phyloP scores from a whole-genome alignment of 148 eudicot species.

The Suaeda aralocaspica region DNA sequence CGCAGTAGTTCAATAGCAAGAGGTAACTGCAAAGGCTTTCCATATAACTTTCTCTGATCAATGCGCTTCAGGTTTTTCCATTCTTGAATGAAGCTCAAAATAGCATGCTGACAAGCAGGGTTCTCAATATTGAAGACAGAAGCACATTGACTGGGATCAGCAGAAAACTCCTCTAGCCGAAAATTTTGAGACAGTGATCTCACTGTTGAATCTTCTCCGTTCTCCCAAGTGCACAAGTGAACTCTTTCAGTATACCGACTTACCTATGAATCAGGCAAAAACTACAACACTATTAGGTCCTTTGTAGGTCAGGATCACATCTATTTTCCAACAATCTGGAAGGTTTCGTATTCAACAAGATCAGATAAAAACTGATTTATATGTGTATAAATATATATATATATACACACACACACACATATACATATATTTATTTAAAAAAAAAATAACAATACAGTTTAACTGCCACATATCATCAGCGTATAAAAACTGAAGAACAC shows the following conservation, averaged over 20 bases:
- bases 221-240: conserved; percentile 69
- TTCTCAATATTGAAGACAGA: conserved; percentile 36
- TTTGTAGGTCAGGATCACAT: not conserved
- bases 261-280: conserved; percentile 44
- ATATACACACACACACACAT: too few relatives aligned
- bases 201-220: conserved; percentile 63
- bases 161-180: conserved; percentile 63
- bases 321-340: not conserved
- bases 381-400: too few relatives aligned
- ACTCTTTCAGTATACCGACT: conserved; percentile 91
- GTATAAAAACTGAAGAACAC: not conserved
- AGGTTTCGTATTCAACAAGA: not conserved
- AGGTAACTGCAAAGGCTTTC: conserved; percentile 86
- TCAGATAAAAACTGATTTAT: not conserved
- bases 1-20: conserved; percentile 66
- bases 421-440: too few relatives aligned
- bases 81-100: conserved; percentile 56
- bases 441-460: not conserved
- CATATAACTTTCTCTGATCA: conserved; percentile 58
- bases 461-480: not conserved
- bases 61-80: conserved; percentile 74
- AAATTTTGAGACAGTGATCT: conserved; percentile 75
- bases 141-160: conserved; percentile 26
- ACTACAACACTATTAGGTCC: not conserved
- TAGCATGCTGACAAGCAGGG: conserved; percentile 46